These are phyloP conservation scores for Xeromyces bisporus DNA, from an alignment of 495 filamentous ascomycete species.

Conservation along the genomic window DNA sequence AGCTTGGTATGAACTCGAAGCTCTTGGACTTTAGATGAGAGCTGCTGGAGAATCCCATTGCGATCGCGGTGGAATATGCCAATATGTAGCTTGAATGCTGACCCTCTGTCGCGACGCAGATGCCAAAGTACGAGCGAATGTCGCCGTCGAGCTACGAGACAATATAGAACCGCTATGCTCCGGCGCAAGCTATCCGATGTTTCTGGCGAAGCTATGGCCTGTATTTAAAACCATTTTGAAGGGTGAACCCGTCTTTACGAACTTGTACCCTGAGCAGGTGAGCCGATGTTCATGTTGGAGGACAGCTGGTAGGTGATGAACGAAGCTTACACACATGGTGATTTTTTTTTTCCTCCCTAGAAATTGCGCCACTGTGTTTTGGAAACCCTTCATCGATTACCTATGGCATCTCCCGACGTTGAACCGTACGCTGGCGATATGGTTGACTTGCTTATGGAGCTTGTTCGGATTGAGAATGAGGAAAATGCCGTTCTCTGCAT, in stretches of 20 bases:
- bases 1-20: conserved; percentile 39
- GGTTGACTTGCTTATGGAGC: conserved; percentile 71
- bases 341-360: conserved; percentile 25
- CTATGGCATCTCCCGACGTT: conserved; percentile 63
- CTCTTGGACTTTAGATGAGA: too few relatives aligned
- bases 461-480: conserved; percentile 87
- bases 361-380: conserved; percentile 81
- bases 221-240: conserved; percentile 74
- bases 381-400: conserved; percentile 85
- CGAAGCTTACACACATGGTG: conserved; percentile 2
- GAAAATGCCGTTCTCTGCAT: conserved; percentile 96
- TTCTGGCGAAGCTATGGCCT: conserved; percentile 75
- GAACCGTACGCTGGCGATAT: conserved; percentile 75
- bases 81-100: background rate
- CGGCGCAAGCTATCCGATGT: conserved; percentile 48
- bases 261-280: conserved; percentile 70
- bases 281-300: conserved; percentile 6
- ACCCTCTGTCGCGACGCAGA: conserved; percentile 32
- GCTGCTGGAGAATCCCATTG: background rate
- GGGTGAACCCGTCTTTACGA: conserved; percentile 81
- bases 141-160: conserved; percentile 68
- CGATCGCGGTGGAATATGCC: background rate
- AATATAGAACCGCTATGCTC: conserved; percentile 59
- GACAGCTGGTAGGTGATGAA: conserved; percentile 1
- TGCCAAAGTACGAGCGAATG: conserved; percentile 54